Conservation (phyloP, 2,329 filamentous ascomycete species). For the Fusarium sarcochroum region DNA sequence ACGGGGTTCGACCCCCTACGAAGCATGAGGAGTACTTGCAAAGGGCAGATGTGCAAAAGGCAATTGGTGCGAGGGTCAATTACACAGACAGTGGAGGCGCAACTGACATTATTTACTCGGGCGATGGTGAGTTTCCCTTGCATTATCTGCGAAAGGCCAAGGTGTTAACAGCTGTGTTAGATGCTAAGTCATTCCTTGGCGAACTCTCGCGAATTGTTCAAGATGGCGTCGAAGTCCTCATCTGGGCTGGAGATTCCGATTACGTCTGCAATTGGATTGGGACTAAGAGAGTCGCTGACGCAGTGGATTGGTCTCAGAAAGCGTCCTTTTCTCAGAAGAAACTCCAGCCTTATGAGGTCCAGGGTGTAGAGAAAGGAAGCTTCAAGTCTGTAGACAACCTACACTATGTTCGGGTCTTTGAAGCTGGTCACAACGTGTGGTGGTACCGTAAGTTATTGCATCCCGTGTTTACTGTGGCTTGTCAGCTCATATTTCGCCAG, state of each 20-base stretch:
- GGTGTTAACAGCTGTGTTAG: not conserved
- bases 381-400: not conserved
- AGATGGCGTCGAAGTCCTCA: not conserved
- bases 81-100: not conserved
- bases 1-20: not conserved
- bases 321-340: not conserved
- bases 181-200: not conserved
- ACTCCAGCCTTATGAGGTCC: not conserved
- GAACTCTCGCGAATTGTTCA: not conserved
- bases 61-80: not conserved
- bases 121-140: not conserved
- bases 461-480: not conserved
- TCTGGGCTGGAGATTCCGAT: not conserved
- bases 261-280: slow-evolving; percentile 3
- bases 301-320: not conserved
- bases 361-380: not conserved
- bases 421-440: not conserved
- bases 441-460: not conserved
- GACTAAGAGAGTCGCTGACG: not conserved
- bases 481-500: not conserved
- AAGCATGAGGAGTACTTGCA: not conserved
- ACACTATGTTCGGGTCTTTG: not conserved
- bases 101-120: not conserved
- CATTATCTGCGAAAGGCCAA: too few relatives aligned
- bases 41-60: slow-evolving; percentile 1